These are phyloP conservation scores for Beverwykella pulmonaria DNA, from an alignment of 495 filamentous ascomycete genomes.

Conservation along the genomic window DNA sequence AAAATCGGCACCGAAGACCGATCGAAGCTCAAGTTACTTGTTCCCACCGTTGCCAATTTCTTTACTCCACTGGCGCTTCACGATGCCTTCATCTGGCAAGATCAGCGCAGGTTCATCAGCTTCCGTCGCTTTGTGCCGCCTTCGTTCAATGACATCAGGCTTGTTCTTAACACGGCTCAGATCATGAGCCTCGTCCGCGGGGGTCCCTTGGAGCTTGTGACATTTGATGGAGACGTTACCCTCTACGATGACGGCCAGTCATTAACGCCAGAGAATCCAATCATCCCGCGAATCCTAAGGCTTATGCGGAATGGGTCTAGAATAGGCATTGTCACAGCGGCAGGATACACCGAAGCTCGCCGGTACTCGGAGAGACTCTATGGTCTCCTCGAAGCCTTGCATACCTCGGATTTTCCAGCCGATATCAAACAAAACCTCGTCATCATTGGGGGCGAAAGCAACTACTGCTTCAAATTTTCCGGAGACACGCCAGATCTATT, in stretches of 20 bases:
- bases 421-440: slow-evolving; percentile 74
- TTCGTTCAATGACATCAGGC: slow-evolving; percentile 94
- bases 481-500: slow-evolving; percentile 55
- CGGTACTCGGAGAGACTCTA: slow-evolving; percentile 82
- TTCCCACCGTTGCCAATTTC: slow-evolving; percentile 86
- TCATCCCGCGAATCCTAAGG: slow-evolving; percentile 76
- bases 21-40: slow-evolving; percentile 90
- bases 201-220: slow-evolving; percentile 76
- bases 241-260: slow-evolving; percentile 91
- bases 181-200: slow-evolving; percentile 76
- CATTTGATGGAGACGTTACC: slow-evolving; percentile 97
- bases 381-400: slow-evolving; percentile 83
- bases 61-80: slow-evolving; percentile 85
- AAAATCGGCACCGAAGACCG: slow-evolving; percentile 61
- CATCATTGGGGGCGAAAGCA: slow-evolving; percentile 84
- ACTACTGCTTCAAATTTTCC: slow-evolving; percentile 82
- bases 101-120: slow-evolving; percentile 80
- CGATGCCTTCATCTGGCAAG: slow-evolving; percentile 89
- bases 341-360: slow-evolving; percentile 85
- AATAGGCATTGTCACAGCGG: slow-evolving; percentile 94
- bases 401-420: slow-evolving; percentile 61
- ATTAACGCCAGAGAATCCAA: slow-evolving; percentile 70
- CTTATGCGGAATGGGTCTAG: slow-evolving; percentile 64
- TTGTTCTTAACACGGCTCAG: slow-evolving; percentile 93
- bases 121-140: slow-evolving; percentile 92